Percentiles rank a stretch among this genome's conserved stretches.
phyloP scores from a whole-genome alignment of 148 eudicot species.

The Cornus suecica region DNA sequence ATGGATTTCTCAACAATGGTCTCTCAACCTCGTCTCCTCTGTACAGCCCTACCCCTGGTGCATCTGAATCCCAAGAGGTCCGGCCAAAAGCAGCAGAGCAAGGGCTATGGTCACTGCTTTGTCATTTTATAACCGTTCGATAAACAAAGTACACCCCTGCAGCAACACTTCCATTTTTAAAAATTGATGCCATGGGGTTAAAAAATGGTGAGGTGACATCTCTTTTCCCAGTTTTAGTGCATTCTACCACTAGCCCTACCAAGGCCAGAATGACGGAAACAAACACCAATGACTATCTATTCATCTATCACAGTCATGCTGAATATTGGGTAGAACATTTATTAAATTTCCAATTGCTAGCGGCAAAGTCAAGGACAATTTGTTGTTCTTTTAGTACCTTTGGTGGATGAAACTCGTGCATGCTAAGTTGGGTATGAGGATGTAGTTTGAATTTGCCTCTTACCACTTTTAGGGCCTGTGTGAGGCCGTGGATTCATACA shows the following conservation, averaged over 20 bases:
- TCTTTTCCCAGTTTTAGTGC: constrained; percentile 42
- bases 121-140: constrained; percentile 44
- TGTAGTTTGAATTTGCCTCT: constrained; percentile 52
- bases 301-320: constrained; percentile 54
- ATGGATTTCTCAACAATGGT: constrained; percentile 43
- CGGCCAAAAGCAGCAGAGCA: constrained; percentile 41
- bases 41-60: constrained; percentile 43
- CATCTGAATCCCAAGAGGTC: constrained; percentile 51
- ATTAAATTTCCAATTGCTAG: constrained; percentile 39
- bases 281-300: constrained; percentile 44
- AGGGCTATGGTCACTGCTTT: constrained; percentile 65
- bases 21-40: constrained; percentile 52
- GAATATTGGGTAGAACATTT: constrained; percentile 37
- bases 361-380: constrained; percentile 47
- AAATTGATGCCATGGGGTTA: constrained; percentile 39
- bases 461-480: constrained; percentile 62
- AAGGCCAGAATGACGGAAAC: constrained; percentile 38
- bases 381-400: constrained; percentile 52
- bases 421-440: constrained; percentile 55
- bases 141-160: constrained; percentile 51
- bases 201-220: constrained; percentile 60
- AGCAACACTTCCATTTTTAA: constrained; percentile 28
- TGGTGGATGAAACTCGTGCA: constrained; percentile 52
- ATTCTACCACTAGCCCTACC: constrained; percentile 42
- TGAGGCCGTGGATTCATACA: constrained; percentile 62